A percentile compares a stretch with the other conserved stretches of the same genome.
Evolutionary conservation across 176 grass and related monocot species (phyloP).

Genomic region (Puya raimondii): DNA sequence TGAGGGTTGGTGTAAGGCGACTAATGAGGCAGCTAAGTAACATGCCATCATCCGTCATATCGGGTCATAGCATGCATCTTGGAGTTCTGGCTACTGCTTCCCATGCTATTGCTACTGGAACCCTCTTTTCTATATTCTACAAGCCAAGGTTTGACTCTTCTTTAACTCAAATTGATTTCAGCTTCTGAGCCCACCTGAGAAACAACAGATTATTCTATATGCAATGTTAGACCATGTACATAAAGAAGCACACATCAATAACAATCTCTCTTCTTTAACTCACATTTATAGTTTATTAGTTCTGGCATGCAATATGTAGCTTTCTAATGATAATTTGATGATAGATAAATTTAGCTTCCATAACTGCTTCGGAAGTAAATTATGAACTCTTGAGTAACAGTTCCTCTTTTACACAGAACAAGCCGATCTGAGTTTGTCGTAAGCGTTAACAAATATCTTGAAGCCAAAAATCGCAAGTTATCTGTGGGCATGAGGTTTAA

Average conservation of each 20-base stretch:
- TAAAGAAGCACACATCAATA: too few species aligned
- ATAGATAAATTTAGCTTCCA: too few species aligned
- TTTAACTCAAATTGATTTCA: constrained; percentile 6
- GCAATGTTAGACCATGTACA: background rate
- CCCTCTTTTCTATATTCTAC: constrained; percentile 89
- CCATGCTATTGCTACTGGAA: constrained; percentile 78
- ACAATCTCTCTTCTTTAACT: too few species aligned
- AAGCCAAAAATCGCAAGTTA: constrained; percentile 79
- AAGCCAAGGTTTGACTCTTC: constrained; percentile 64
- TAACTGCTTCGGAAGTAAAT: too few species aligned
- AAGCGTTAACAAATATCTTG: constrained; percentile 78
- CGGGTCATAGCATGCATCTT: constrained; percentile 97
- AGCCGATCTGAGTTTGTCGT: constrained; percentile 86
- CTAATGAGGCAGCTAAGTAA: constrained; percentile 76
- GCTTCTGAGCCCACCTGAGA: background rate
- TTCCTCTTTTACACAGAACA: constrained; percentile 39
- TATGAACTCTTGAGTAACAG: background rate
- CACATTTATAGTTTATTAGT: too few species aligned
- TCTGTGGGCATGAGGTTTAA: constrained; percentile 87
- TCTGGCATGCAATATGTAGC: too few species aligned
- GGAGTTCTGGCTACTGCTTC: constrained; percentile 94
- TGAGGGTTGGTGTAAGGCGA: constrained; percentile 84
- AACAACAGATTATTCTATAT: background rate
- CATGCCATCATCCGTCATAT: constrained; percentile 96
- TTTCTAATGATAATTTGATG: too few species aligned